Evolutionary conservation across 2,329 filamentous ascomycete genomes (phyloP), one percentile per base, ranked within the genome.

Genomic region (Rutstroemia sp.): DNA sequence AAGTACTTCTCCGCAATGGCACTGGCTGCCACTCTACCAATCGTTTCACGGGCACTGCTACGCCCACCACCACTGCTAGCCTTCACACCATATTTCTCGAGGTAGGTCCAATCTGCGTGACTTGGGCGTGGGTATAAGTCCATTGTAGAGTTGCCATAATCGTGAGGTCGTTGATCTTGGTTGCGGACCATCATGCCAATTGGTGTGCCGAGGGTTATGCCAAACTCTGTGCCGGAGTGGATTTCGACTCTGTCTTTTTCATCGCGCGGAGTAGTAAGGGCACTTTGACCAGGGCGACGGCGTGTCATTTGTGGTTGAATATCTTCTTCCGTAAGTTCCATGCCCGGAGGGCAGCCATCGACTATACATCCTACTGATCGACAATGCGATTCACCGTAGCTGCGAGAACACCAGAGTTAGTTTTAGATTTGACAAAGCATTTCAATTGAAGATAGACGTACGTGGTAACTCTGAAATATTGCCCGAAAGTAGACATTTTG

Each of bases 291-390:
- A 5, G 92, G 92, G 58, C 92, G 82, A 59, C 92, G 83, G 62
- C 92, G 86, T 61, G 87, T 95, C 82, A 97, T 89, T 75, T 96
- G 91, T 49, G 91, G 91, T 75, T 99, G 92, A 70, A 97, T 95
- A 69, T 95, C 89, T 54, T 77, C 78, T 73, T 96, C 92, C 60
- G 83, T 87, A 71, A 97, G 83, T 67, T 85, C 77, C 79, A 97
- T 86, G 67, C 89, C 89, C 14, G 94, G 92, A 38, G 92, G 94
- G 69, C 84, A 88, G 66, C 91, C 91, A 71, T 97, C 92, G 73
- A 97, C 86, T 68, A 97, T 96, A 76, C 89, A 95, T 69, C 91
- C 92, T 67, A 97, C 91, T 34, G 88, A 92, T 68, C 86, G 87
- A 77, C 92, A 95, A 76, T 96, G 92, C 57, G 89, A 95, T 73